Base-by-base conservation (phyloP, 1,284 basidiomycete genomes). In the Heterobasidion parviporum region DNA sequence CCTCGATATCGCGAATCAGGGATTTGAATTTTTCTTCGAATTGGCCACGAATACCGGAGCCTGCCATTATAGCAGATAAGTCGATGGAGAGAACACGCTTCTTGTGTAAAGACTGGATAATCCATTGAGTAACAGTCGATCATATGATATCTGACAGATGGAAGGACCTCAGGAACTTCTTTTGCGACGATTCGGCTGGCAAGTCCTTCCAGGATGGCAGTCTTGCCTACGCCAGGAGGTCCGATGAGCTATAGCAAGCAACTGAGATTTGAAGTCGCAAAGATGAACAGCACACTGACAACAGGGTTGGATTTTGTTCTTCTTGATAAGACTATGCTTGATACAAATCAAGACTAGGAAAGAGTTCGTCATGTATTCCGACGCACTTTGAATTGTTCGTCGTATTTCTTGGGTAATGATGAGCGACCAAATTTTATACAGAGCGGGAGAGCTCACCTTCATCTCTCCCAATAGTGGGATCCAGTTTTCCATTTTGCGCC, bases 21-120 rank as follows among this genome's bases (percentile, higher is more conserved):
- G 82, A 84, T 68, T 93, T 94, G 78, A 96, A 94, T 64, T 93
- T 93, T 67, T 92, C 91, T 64, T 97, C 94, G 58, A 96, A 96
- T 59, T 92, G 86, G 1, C 94, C 94, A 35, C 93, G 83, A 50
- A 95, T 87, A 0, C 90, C 92, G 0, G 93, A 91, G 3, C 93
- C 93, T 12, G 89, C 90, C 71, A 96, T 81, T 26, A 95, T 81
- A 1, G 84, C 82, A 0, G 90, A 79, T 1, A 95, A 75, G 68
- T 95, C 92, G 52, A 95, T 79, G 0, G 89, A 83, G 2, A 95
- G 77, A 0, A 95, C 85, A 16, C 87, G 81, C 68, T 92, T 94
- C 63, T 85, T 74, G 60, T 94, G 88, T 8, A 96, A 72, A 7
- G 88, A 92, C 86, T 92, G 46, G 4, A 26, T 26, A 26, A 20